A percentile compares a stretch with the other conserved stretches of the same genome.
Conservation (phyloP, 306 rosid species). For the Cicer bijugum region DNA sequence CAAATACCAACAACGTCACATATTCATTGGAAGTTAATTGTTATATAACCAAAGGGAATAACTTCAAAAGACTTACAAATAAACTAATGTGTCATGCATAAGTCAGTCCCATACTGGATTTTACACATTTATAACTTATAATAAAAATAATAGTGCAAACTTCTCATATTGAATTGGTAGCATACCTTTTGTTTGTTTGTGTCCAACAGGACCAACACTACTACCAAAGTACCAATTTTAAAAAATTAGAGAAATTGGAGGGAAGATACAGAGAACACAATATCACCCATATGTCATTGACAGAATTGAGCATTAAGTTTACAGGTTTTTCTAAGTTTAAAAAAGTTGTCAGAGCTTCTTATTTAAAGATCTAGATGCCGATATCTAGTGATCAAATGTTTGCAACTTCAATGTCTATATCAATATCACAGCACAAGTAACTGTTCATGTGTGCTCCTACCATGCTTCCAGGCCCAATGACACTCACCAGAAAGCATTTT, state of each 20-base stretch:
- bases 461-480: conserved; percentile 23
- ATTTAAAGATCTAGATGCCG: conserved; percentile 12
- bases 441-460: background rate
- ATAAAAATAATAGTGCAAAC: background rate
- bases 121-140: conserved; percentile 15
- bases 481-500: conserved; percentile 31
- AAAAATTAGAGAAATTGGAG: background rate
- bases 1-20: background rate
- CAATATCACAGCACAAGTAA: conserved; percentile 15
- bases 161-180: conserved; percentile 2
- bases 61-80: conserved; percentile 20
- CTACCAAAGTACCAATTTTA: too few relatives aligned
- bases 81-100: conserved; percentile 5
- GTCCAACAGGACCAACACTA: background rate
- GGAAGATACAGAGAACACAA: conserved; percentile 6
- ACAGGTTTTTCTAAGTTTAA: background rate
- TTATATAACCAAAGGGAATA: background rate
- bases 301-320: conserved; percentile 28
- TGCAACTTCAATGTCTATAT: background rate
- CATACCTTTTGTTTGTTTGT: background rate
- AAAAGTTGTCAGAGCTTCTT: conserved; percentile 8
- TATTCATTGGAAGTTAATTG: conserved; percentile 19
- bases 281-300: conserved; percentile 15
- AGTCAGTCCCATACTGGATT: conserved; percentile 2
- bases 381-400: conserved; percentile 9